phyloP scores from a whole-genome alignment of 2,329 filamentous ascomycete species.

The Ceratocystis alfenasii region DNA sequence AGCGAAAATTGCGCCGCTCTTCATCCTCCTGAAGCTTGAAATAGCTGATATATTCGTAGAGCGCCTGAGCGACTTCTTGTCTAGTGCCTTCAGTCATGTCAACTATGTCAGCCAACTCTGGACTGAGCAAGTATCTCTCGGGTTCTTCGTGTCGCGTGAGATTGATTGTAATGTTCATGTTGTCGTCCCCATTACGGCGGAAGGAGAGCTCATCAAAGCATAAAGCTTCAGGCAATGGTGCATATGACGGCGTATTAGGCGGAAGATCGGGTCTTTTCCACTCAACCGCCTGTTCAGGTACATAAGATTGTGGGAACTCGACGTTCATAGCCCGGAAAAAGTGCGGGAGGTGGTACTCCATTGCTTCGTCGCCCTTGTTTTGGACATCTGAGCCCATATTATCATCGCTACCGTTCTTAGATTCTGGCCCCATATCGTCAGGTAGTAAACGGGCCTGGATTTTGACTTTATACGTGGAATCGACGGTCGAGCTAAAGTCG shows the following conservation, averaged over 20 bases:
- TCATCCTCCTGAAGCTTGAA: constrained; percentile 86
- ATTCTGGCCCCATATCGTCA: constrained; percentile 39
- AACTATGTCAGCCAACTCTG: constrained; percentile 67
- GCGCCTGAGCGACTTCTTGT: constrained; percentile 74
- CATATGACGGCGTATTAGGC: constrained; percentile 39
- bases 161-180: constrained; percentile 81
- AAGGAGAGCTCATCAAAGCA: constrained; percentile 90
- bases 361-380: constrained; percentile 31
- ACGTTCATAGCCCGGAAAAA: constrained; percentile 74
- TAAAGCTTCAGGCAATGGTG: constrained; percentile 46
- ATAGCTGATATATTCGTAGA: constrained; percentile 89
- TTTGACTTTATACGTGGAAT: constrained; percentile 77
- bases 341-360: constrained; percentile 45
- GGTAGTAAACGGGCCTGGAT: constrained; percentile 80
- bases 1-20: constrained; percentile 83
- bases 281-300: constrained; percentile 51
- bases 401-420: constrained; percentile 37
- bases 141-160: constrained; percentile 72
- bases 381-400: constrained; percentile 27
- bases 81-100: constrained; percentile 80
- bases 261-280: constrained; percentile 72
- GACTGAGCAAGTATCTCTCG: constrained; percentile 70
- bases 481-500: constrained; percentile 65
- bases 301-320: constrained; percentile 54
- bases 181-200: constrained; percentile 83